Conservation (phyloP, 495 filamentous ascomycete genomes). For the Lichina pygmaea region DNA sequence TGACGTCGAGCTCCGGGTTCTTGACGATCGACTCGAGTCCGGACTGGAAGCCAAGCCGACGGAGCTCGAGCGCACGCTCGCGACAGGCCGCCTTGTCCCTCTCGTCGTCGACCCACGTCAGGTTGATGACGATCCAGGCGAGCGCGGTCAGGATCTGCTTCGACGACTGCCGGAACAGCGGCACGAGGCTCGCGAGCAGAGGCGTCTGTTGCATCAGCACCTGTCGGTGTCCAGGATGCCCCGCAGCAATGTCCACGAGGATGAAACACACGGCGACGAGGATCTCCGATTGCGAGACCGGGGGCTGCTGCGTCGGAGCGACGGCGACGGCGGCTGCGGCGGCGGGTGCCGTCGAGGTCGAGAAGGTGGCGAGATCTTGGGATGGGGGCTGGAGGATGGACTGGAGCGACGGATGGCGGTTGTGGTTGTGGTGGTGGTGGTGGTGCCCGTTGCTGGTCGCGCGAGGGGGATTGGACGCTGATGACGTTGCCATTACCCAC, state of each 20-base stretch:
- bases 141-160: conserved; percentile 45
- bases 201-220: conserved; percentile 38
- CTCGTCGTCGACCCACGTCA: conserved; percentile 53
- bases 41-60: conserved; percentile 39
- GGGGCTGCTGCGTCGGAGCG: conserved; percentile 14
- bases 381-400: conserved; percentile 8
- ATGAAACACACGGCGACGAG: conserved; percentile 47
- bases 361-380: no score
- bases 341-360: neutral
- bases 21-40: conserved; percentile 34
- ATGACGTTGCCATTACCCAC: no score
- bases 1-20: conserved; percentile 60
- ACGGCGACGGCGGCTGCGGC: conserved; percentile 6
- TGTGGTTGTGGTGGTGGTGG: neutral
- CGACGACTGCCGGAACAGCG: conserved; percentile 38
- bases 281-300: conserved; percentile 28
- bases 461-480: neutral
- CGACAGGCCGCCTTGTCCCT: conserved; percentile 31
- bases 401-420: neutral
- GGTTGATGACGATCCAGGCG: conserved; percentile 58
- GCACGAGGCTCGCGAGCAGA: conserved; percentile 22
- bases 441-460: neutral
- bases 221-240: conserved; percentile 45
- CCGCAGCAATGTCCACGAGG: conserved; percentile 65
- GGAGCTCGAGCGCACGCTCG: conserved; percentile 37